Conservation (phyloP, 2,329 filamentous ascomycete genomes). For the Lizonia empirigonia region DNA sequence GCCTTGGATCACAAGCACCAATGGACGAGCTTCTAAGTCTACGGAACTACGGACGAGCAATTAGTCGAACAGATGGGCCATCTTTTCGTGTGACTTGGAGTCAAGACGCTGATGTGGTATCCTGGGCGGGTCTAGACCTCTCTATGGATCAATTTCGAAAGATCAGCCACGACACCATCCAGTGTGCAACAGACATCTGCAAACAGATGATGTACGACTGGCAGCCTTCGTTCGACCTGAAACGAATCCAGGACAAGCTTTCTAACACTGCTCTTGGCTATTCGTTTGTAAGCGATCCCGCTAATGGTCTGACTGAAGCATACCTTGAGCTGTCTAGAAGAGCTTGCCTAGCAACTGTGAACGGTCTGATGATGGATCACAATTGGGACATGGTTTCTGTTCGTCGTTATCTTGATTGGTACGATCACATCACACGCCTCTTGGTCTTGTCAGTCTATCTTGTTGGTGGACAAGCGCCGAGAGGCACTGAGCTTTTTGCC, state of each 20-base stretch:
- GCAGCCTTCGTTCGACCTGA: background rate
- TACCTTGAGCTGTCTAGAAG: background rate
- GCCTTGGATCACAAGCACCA: slow-evolving; percentile 2
- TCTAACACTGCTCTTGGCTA: background rate
- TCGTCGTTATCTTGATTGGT: background rate
- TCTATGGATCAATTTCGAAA: background rate
- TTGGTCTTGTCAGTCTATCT: background rate
- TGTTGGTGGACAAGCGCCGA: background rate
- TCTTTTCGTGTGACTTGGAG: background rate
- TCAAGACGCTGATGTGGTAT: background rate
- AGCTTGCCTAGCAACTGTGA: background rate
- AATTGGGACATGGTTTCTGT: background rate
- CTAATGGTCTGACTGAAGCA: background rate
- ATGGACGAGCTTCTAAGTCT: slow-evolving; percentile 2
- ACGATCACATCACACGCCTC: background rate
- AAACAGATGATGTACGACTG: background rate
- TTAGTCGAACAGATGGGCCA: background rate
- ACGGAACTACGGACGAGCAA: slow-evolving; percentile 2
- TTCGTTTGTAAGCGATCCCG: background rate
- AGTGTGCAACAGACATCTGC: background rate
- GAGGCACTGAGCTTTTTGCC: slow-evolving; percentile 1
- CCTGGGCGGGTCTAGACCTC: background rate
- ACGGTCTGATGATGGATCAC: background rate
- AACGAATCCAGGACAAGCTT: background rate
- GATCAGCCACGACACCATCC: slow-evolving; percentile 1